Evolutionary conservation across 352 stramenopile genomes (phyloP).

Genomic region (Pythium pyrilobum): DNA sequence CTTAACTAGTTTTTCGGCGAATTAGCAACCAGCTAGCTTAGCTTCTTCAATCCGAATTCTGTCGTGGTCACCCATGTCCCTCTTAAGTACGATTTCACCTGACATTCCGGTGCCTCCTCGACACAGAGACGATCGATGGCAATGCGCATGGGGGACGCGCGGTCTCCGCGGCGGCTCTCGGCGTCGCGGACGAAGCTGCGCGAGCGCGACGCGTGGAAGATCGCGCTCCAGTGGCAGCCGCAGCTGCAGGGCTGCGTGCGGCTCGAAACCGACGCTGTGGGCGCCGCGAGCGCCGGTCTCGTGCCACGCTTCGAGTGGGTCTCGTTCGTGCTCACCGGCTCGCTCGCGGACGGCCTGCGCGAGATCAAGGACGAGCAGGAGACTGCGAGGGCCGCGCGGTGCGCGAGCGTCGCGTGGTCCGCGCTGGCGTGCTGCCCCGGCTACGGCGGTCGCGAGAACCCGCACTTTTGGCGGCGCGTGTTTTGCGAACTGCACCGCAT

Average conservation of each 20-base stretch:
- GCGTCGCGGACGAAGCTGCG: constrained; percentile 4
- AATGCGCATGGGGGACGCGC: too few species aligned
- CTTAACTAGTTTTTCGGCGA: too few species aligned
- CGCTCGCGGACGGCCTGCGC: neutral
- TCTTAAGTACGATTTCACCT: too few species aligned
- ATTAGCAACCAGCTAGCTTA: too few species aligned
- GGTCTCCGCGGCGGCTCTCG: too few species aligned
- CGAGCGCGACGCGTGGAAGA: constrained; percentile 10
- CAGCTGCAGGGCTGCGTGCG: constrained; percentile 11
- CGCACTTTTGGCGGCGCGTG: constrained; percentile 12
- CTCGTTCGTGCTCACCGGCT: neutral
- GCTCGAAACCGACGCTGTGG: neutral
- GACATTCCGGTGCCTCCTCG: too few species aligned
- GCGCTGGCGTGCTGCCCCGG: constrained; percentile 7
- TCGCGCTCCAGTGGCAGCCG: constrained; percentile 5
- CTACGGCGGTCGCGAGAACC: neutral
- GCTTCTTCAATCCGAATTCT: too few species aligned
- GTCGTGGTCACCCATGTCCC: too few species aligned
- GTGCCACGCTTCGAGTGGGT: constrained; percentile 7
- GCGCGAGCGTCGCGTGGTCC: constrained; percentile 1
- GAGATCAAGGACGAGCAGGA: constrained; percentile 5
- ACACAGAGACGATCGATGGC: too few species aligned
- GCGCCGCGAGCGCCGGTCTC: neutral
- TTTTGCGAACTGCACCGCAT: constrained; percentile 2
- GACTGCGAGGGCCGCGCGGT: neutral